These are phyloP conservation scores for Karstenula rhodostoma DNA, from an alignment of 2,329 filamentous ascomycete genomes.

Conservation along the genomic window DNA sequence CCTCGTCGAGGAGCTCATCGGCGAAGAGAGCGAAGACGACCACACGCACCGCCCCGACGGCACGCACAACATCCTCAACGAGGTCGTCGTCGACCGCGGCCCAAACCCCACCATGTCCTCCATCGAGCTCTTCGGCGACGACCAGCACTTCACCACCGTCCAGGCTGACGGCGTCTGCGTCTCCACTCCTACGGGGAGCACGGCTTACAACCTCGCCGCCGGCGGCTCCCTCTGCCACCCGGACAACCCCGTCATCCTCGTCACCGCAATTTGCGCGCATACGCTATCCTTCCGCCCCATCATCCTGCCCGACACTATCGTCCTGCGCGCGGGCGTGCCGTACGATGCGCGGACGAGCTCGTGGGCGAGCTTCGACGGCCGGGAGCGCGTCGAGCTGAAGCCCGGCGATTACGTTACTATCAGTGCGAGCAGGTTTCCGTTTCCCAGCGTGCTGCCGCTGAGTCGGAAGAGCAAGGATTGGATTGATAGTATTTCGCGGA, in stretches of 20 bases:
- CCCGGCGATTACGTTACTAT: conserved; percentile 88
- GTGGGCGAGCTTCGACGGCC: conserved; percentile 98
- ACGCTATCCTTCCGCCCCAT: conserved; percentile 96
- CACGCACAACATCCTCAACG: conserved; percentile 91
- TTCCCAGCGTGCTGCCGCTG: conserved; percentile 76
- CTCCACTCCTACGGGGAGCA: conserved; percentile 92
- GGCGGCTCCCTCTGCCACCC: conserved; percentile 96
- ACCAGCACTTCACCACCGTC: conserved; percentile 93
- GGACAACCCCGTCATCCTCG: conserved; percentile 93
- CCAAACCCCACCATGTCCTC: conserved; percentile 94
- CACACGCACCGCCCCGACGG: conserved; percentile 85
- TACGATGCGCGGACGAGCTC: conserved; percentile 88
- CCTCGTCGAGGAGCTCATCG: conserved; percentile 88
- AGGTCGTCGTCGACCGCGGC: conserved; percentile 94
- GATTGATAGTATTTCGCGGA: conserved; percentile 81
- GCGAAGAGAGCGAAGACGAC: conserved; percentile 82
- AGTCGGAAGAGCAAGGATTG: conserved; percentile 77
- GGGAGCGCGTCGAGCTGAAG: conserved; percentile 76
- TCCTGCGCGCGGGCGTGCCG: conserved; percentile 90
- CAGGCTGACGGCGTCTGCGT: conserved; percentile 93
- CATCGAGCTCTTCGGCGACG: conserved; percentile 91
- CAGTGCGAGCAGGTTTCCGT: conserved; percentile 80
- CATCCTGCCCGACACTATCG: conserved; percentile 94
- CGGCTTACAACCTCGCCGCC: conserved; percentile 93
- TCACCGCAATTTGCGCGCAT: conserved; percentile 94